Evolutionary conservation across 352 stramenopile species (phyloP), one percentile per base, ranked within the genome.

Genomic region (Globisporangium parvum): DNA sequence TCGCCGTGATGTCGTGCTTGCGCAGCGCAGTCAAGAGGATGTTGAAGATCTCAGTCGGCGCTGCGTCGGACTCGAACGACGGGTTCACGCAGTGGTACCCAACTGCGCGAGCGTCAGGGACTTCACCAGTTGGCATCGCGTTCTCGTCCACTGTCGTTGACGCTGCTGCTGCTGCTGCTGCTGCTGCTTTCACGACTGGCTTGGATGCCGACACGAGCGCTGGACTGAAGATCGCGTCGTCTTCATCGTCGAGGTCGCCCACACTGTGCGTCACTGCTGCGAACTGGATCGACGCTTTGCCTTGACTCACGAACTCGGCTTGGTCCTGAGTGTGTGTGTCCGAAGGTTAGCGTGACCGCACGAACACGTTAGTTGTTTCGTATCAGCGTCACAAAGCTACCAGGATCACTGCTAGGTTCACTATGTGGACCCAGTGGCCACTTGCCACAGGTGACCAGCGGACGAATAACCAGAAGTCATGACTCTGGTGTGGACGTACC

Each of bases 51-150:
- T 75, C 65, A 4, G 61, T 46, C 9, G 77, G 54, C 31, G 62
- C 20, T n/a, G 74, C 67, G n/a, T 66, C 65, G 1, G 80, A 91
- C 68, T 91, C 80, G 48, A 91, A 91, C 65, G 66, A 81, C 40
- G 77, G 80, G 62, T 91, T 91, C 33, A 91, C 77, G 56, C 79
- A 66, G 48, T 65, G 73, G 51, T 83, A 90, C 18, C 55, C 62
- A 14, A 83, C 72, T 4, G 73, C 69, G n/a, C 35, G 35, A 12
- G 70, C 74, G 48, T 83, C 69, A 0, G 80, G 80, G 1, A 90
- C 70, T 40, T 84, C 71, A 58, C 67, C 75, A 61, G 47, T 79
- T 15, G 73, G 75, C 54, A 70, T 66, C 46, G 21, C 47, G 23
- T 44, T n/a, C 35, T 51, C 24, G 31, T 55, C 37, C 10, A n/a